These are phyloP conservation scores for Botrytis squamosa DNA, from an alignment of 2,329 filamentous ascomycete genomes.

Conservation along the genomic window DNA sequence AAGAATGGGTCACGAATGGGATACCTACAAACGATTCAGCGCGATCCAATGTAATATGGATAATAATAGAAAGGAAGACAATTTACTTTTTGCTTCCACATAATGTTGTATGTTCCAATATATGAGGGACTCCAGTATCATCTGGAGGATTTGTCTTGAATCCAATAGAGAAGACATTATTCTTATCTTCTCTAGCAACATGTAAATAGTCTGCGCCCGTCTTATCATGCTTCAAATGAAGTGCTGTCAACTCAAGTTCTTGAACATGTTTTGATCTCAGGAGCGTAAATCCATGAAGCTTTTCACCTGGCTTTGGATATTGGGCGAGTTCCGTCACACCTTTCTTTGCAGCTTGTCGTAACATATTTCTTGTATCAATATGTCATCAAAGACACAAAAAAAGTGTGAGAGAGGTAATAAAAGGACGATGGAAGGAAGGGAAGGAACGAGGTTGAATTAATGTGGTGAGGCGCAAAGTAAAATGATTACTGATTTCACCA, in stretches of 20 bases:
- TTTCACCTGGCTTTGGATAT: conserved; percentile 77
- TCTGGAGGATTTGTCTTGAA: conserved; percentile 99
- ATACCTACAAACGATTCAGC: conserved; percentile 58
- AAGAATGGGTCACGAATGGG: conserved; percentile 99
- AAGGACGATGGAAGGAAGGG: neutral
- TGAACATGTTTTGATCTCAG: conserved; percentile 87
- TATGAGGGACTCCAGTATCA: conserved; percentile 93
- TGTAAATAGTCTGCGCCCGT: conserved; percentile 96
- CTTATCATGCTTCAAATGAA: conserved; percentile 90
- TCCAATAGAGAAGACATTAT: conserved; percentile 99
- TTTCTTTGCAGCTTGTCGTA: conserved; percentile 48
- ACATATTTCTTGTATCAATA: conserved; percentile 42
- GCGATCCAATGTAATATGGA: conserved; percentile 21
- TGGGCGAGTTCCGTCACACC: conserved; percentile 74
- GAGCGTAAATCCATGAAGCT: conserved; percentile 91
- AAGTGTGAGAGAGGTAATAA: neutral
- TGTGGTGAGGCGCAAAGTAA: conserved; percentile 9
- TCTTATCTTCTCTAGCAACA: conserved; percentile 90
- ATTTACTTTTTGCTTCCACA: conserved; percentile 88
- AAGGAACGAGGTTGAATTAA: conserved; percentile 2
- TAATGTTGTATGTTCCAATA: conserved; percentile 94
- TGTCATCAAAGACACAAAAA: conserved; percentile 9
- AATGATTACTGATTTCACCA: conserved; percentile 1
- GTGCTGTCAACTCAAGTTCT: conserved; percentile 86
- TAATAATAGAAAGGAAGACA: conserved; percentile 11